Percentiles rank a stretch among this genome's conserved stretches.
Conservation (phyloP, 1,139 yeast species). For the Hyphopichia khmerensis region DNA sequence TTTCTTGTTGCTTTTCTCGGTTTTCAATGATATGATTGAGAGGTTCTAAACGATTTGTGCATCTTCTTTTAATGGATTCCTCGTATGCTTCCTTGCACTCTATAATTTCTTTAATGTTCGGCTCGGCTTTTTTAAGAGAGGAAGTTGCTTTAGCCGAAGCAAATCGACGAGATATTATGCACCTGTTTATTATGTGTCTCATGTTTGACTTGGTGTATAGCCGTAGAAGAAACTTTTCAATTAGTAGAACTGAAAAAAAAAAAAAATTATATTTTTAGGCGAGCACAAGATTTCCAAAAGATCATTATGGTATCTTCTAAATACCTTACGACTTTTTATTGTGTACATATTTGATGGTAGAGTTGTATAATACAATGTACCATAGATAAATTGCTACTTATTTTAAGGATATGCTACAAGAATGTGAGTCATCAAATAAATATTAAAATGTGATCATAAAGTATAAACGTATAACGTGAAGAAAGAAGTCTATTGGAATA, state of each 20-base stretch:
- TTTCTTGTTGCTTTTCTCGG: conserved; percentile 37
- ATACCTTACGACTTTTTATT: too few relatives aligned
- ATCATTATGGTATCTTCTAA: too few relatives aligned
- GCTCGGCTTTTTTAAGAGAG: conserved; percentile 37
- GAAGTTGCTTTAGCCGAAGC: conserved; percentile 17
- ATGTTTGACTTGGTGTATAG: too few relatives aligned
- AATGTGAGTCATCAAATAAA: neutral
- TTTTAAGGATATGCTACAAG: too few relatives aligned
- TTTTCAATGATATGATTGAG: neutral
- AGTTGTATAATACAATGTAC: too few relatives aligned
- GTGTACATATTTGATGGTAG: too few relatives aligned
- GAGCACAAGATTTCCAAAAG: too few relatives aligned
- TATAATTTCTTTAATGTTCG: conserved; percentile 50
- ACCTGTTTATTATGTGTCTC: too few relatives aligned
- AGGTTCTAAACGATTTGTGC: neutral
- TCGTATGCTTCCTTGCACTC: conserved; percentile 35
- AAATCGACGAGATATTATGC: neutral
- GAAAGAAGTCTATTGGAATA: conserved; percentile 15
- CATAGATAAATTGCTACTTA: too few relatives aligned
- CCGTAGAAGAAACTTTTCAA: neutral
- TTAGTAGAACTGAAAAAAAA: neutral
- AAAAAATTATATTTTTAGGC: neutral
- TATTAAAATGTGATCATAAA: conserved; percentile 2
- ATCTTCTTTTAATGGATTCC: conserved; percentile 39
- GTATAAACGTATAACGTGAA: neutral